Evolutionary conservation across 1,284 basidiomycete species (phyloP), one percentile per base, ranked within the genome.

Genomic region (Naganishia sp.): DNA sequence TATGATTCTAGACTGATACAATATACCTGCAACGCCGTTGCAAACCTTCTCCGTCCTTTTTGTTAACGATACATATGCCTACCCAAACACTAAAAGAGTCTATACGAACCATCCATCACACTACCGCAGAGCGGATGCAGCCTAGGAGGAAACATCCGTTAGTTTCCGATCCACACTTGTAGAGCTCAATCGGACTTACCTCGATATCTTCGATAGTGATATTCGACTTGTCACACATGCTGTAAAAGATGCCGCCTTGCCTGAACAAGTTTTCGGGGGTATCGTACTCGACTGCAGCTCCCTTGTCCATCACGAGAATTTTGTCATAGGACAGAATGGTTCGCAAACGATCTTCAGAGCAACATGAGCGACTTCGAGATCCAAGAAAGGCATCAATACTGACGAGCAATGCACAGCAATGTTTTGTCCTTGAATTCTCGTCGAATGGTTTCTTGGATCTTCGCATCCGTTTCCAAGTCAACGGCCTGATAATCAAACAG

Each of bases 301-400:
- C 92, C 39, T 85, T 83, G 70, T 90, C 86, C 72, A 94, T 82
- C 53, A 85, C 84, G 15, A 83, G 83, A 65, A 92, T 89, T 15
- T 87, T 81, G 78, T 93, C 90, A 75, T 91, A 92, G 0, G 84
- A 84, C 63, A 93, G 82, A 72, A 94, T 92, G 0, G 91, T 93
- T 61, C 88, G 83, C 44, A 92, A 80, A 39, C 88, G 85, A 78
- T 80, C 74, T 54, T 70, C 25, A 55, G 2, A 18, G 16, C 4
- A 18, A 48, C 2, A 23, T 50, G 5, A 64, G 46, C 21, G 18
- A 25, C n/a, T 13, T 25, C 13, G 16, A 42, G 31, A 1, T 61
- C 21, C 9, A 16, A n/a, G 42, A 15, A 13, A 16, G 36, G 15
- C 33, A 42, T 21, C 33, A 80, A 68, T 39, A 57, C n/a, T 80